Base-by-base conservation (phyloP, 208 protist species). In the Herpetomonas tarakana region DNA sequence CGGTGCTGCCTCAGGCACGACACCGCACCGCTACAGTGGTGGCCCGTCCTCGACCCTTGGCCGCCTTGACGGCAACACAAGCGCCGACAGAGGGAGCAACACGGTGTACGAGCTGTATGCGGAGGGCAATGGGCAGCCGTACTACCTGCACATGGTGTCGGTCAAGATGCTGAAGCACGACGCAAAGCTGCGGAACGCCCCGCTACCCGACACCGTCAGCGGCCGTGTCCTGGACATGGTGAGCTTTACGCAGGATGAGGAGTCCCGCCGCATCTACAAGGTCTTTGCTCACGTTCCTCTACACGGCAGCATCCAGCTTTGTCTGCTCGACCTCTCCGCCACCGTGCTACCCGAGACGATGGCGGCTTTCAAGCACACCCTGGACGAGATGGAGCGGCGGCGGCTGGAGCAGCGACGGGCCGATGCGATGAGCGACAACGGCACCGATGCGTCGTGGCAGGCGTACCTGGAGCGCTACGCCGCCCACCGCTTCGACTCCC, bases 91-190 rank as follows among this genome's bases (percentile, higher is more conserved):
- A 7, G 61, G 56, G n/a, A 29, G 2, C 22, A 52, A 9, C 16
- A 39, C 12, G 1, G 53, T 57, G n/a, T 74, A 80, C 50, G 81
- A 92, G 46, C 56, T 95, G 57, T 95, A 95, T 64, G 83, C 71
- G 19, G 81, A 91, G 46, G 73, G 73, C 0, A 78, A 88, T 12
- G 88, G 88, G 2, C 84, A 85, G 62, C 76, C 85, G 4, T 89
- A 76, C 59, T 95, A 83, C 58, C 56, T 95, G 29, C 88, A 95
- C 71, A 86, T 90, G 66, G 26, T 92, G 3, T 80, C 65, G 6
- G 78, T 80, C 52, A 85, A 78, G 68, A 95, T 95, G 88, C 57
- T 95, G 12, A 70, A 69, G 58, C 66, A 91, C 52, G 85, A 95
- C 59, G 85, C 85, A 21, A 56, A 75, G 35, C 55, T 79, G 46